Percentiles rank a stretch among this genome's conserved stretches.
phyloP scores from a whole-genome alignment of 2,329 filamentous ascomycete genomes.

The Arthrinium puccinioides region DNA sequence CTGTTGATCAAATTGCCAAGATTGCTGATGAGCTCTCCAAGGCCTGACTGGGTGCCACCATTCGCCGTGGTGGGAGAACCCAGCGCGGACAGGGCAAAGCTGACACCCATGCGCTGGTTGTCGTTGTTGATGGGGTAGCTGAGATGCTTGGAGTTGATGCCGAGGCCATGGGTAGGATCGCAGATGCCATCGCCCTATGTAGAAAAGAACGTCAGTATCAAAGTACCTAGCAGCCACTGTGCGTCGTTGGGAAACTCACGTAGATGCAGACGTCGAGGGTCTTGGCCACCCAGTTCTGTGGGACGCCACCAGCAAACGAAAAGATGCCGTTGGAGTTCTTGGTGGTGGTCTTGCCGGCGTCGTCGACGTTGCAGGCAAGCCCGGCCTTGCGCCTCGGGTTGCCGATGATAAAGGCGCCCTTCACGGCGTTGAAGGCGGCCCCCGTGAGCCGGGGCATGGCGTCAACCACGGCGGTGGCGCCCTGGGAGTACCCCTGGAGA shows the following conservation, averaged over 20 bases:
- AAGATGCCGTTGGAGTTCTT: conserved; percentile 5
- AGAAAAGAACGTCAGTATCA: too few species aligned
- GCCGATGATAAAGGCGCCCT: conserved; percentile 6
- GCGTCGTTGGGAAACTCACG: conserved; percentile 2
- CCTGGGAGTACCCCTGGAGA: conserved; percentile 7
- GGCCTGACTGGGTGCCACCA: too few species aligned
- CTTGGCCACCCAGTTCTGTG: conserved; percentile 5
- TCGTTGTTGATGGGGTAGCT: background rate
- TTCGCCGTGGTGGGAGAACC: too few species aligned
- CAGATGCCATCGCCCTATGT: background rate
- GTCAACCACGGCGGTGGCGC: conserved; percentile 6
- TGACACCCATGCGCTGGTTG: background rate
- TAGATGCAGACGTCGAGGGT: conserved; percentile 6
- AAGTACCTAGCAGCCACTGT: too few species aligned
- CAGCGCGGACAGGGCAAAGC: background rate
- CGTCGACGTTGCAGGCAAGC: conserved; percentile 6
- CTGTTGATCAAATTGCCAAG: too few species aligned
- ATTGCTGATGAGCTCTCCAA: too few species aligned
- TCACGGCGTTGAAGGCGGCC: conserved; percentile 4
- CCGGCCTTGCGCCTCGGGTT: conserved; percentile 7
- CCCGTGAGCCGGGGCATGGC: conserved; percentile 3
- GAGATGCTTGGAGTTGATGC: background rate
- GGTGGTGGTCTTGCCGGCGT: conserved; percentile 4
- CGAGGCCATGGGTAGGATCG: background rate
- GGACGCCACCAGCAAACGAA: conserved; percentile 1